phyloP scores from a whole-genome alignment of 305 asterid genomes.

The Fraxinus floribunda region DNA sequence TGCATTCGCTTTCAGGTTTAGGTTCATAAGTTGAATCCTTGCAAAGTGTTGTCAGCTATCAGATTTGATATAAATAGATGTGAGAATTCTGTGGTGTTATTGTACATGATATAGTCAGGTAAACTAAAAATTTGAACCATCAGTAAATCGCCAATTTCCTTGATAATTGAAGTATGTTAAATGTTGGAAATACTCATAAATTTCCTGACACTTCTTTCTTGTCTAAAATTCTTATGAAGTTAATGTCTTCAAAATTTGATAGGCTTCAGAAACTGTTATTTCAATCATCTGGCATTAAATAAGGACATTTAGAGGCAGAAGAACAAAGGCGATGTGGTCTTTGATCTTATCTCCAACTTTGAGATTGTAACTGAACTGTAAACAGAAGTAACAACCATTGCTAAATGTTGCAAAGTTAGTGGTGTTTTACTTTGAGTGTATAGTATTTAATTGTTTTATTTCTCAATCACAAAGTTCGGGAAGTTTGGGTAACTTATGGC shows the following conservation, averaged over 20 bases:
- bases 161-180: neutral
- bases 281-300: neutral
- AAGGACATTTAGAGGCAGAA: neutral
- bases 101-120: neutral
- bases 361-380: neutral
- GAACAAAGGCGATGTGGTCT: neutral
- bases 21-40: neutral
- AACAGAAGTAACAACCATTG: neutral
- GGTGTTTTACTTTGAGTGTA: neutral
- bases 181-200: neutral
- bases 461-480: neutral
- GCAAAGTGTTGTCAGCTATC: neutral
- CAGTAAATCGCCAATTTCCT: neutral
- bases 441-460: neutral
- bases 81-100: neutral
- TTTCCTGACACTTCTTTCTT: neutral
- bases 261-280: neutral
- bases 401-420: neutral
- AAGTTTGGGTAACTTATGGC: neutral
- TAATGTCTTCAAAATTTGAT: neutral
- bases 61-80: neutral
- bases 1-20: neutral
- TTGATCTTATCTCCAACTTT: neutral
- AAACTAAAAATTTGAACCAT: neutral
- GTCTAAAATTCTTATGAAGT: neutral